A percentile compares a stretch with the other conserved stretches of the same genome.
phyloP scores from a whole-genome alignment of 441 rosid species.

The Viola pubescens region DNA sequence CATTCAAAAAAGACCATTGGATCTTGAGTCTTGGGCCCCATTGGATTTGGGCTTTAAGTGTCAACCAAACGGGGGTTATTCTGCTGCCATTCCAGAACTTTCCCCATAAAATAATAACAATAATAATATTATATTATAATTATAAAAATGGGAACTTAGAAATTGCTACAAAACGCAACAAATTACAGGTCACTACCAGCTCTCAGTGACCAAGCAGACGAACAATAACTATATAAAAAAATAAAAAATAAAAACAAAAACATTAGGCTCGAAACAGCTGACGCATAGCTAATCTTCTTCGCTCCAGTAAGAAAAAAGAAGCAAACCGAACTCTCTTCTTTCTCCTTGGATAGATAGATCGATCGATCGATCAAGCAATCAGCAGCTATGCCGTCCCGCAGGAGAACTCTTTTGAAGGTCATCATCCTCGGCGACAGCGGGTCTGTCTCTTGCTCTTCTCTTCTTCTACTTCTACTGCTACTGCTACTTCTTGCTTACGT shows the following conservation, averaged over 20 bases:
- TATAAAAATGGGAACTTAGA: not conserved
- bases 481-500: not conserved
- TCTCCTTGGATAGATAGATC: conserved; percentile 11
- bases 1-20: too few species aligned
- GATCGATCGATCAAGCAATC: not conserved
- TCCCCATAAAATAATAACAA: not conserved
- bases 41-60: not conserved
- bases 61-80: not conserved
- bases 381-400: conserved; percentile 60
- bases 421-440: conserved; percentile 97
- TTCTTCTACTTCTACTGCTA: not conserved
- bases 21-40: not conserved
- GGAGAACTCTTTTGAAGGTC: conserved; percentile 82
- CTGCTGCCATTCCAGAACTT: not conserved
- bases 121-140: not conserved
- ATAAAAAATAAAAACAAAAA: not conserved
- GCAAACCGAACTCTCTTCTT: not conserved
- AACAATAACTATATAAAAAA: not conserved
- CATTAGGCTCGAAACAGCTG: too few species aligned
- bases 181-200: conserved; percentile 26
- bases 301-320: not conserved
- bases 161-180: not conserved
- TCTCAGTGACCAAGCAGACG: conserved; percentile 2
- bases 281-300: not conserved
- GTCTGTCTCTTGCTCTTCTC: conserved; percentile 20